A percentile compares a stretch with the other conserved stretches of the same genome.
Conservation (phyloP, 345 rosid genomes). For the Rhodamnia rubescens region DNA sequence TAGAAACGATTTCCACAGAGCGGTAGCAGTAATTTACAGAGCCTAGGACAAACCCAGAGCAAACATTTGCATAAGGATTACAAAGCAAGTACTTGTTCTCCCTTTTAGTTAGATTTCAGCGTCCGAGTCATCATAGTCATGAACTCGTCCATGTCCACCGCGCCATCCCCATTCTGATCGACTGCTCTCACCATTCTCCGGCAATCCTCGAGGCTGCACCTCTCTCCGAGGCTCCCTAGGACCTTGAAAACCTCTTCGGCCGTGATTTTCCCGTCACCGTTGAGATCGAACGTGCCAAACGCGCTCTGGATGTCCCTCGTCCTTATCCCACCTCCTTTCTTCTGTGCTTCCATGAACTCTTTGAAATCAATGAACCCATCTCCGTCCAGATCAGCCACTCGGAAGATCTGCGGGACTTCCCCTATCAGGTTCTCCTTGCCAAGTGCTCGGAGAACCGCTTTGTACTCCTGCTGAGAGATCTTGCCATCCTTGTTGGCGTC, state of each 20-base stretch:
- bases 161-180: constrained; percentile 61
- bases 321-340: constrained; percentile 45
- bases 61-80: neutral
- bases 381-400: constrained; percentile 57
- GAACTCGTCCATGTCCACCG: constrained; percentile 75
- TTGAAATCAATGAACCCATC: constrained; percentile 78
- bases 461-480: constrained; percentile 74
- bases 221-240: constrained; percentile 62
- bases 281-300: constrained; percentile 53
- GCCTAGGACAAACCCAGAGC: neutral
- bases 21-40: neutral
- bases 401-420: constrained; percentile 60
- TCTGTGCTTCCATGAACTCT: constrained; percentile 68
- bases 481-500: constrained; percentile 78
- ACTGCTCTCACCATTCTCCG: constrained; percentile 74
- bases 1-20: neutral
- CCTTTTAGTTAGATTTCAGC: neutral
- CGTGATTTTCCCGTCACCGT: constrained; percentile 72
- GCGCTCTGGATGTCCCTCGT: constrained; percentile 47
- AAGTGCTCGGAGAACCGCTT: constrained; percentile 47
- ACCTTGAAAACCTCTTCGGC: constrained; percentile 67
- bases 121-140: constrained; percentile 63
- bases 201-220: constrained; percentile 65
- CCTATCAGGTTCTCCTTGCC: constrained; percentile 27
- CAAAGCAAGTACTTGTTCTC: neutral